Evolutionary conservation across 2,329 filamentous ascomycete genomes (phyloP).

Genomic region (Intubia oerlemansii): DNA sequence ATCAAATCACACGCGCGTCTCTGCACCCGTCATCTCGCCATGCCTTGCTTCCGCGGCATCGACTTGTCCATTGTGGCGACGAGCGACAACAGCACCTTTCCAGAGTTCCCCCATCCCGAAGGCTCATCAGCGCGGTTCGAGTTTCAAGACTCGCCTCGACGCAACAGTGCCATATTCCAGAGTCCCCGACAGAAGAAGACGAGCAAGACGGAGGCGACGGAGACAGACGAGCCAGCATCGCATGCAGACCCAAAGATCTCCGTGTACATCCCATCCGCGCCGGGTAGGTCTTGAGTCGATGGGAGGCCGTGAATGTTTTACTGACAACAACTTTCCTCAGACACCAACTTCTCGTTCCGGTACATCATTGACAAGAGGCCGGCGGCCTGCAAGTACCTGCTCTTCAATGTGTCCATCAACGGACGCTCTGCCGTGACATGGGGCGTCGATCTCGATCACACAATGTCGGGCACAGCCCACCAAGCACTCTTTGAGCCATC

Average conservation of each 20-base stretch:
- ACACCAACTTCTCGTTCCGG: constrained; percentile 28
- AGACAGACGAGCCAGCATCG: no score
- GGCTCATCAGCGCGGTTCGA: constrained; percentile 20
- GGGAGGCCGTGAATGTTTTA: not conserved
- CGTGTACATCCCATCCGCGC: constrained; percentile 33
- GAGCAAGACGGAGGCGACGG: no score
- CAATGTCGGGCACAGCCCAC: constrained; percentile 14
- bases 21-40: no score
- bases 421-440: constrained; percentile 28
- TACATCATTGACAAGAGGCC: constrained; percentile 19
- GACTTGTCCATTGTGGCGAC: constrained; percentile 19
- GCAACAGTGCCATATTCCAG: no score
- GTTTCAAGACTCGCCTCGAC: no score
- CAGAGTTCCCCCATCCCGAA: constrained; percentile 34
- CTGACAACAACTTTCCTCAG: no score
- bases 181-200: no score
- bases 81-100: constrained; percentile 17
- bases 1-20: no score
- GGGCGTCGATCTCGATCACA: constrained; percentile 24
- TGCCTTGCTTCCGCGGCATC: constrained; percentile 28
- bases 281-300: constrained; percentile 18
- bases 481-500: constrained; percentile 26
- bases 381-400: constrained; percentile 18
- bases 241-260: constrained; percentile 21
- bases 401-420: constrained; percentile 35